Evolutionary conservation across 805 yeast genomes (phyloP), one percentile per base, ranked within the genome.

Genomic region (Pichia sporocuriosa): DNA sequence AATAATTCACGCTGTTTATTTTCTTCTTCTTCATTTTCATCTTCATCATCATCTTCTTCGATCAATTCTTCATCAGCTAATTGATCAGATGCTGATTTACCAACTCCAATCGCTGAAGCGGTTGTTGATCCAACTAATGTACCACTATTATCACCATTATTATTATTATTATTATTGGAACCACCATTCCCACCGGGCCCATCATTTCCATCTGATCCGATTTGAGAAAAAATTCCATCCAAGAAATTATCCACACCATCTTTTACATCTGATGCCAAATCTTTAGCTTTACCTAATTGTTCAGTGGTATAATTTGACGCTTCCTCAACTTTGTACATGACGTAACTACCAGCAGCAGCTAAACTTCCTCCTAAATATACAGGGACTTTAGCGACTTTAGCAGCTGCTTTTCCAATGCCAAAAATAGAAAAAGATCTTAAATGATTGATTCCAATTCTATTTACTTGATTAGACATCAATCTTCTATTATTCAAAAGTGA

Each of bases 341-440:
- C 80, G 57, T 88, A 93, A 3, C 95, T 82, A 0, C 96, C 95
- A 7, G 95, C 96, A 10, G 97, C 97, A 3, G 95, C 96, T 27
- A 88, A 62, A 0, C 95, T 88, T 7, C 95, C 89, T 2, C 97
- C 97, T 0, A 88, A 66, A 47, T 81, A 81, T 0, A 87, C 90
- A 0, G 97, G 96, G 2, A 82, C 59, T 48, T 73, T 75, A 1
- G 76, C 67, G 1, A 73, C 69, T 41, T 73, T 73, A 1, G 74
- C 73, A 5, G 81, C 63, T 0, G 79, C 59, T 56, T 73, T 79
- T 20, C 81, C 81, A 12, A 70, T 43, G 1, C 72, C 61, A 25
- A 69, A 53, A 17, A 66, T 45, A 3, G 67, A 60, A 38, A 66
- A 56, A 5, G 44, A 35, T 24, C 63, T 25, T 11, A 39, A n/a